These are phyloP conservation scores for Phtheirospermum japonicum DNA, from an alignment of 257 asterid species.

Conservation along the genomic window DNA sequence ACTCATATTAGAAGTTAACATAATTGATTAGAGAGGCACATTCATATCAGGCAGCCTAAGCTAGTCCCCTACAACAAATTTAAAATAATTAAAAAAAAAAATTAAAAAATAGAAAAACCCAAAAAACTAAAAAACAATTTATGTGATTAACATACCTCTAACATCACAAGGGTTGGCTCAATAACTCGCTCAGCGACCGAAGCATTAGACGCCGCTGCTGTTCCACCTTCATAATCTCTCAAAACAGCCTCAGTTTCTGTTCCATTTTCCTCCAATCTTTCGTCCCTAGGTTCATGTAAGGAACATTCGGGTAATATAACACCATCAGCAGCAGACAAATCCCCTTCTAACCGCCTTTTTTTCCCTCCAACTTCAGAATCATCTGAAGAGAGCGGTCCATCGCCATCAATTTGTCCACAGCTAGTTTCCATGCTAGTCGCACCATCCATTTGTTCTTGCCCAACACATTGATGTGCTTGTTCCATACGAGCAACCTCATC, in stretches of 20 bases:
- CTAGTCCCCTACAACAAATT: no score
- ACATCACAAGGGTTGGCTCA: slow-evolving; percentile 97
- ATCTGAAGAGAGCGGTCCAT: slow-evolving; percentile 54
- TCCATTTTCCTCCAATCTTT: slow-evolving; percentile 55
- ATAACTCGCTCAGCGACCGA: slow-evolving; percentile 86
- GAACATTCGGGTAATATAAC: slow-evolving; percentile 48
- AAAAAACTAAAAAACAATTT: slow-evolving; percentile 4
- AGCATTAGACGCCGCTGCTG: slow-evolving; percentile 70
- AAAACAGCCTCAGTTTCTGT: slow-evolving; percentile 45
- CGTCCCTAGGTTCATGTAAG: slow-evolving; percentile 61
- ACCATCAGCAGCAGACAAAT: slow-evolving; percentile 66
- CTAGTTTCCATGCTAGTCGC: slow-evolving; percentile 78
- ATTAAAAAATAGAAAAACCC: no score
- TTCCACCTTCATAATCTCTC: slow-evolving; percentile 67
- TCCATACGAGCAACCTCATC: slow-evolving; percentile 57
- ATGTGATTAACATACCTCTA: slow-evolving; percentile 64
- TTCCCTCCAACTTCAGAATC: slow-evolving; percentile 81
- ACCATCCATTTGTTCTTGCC: slow-evolving; percentile 62
- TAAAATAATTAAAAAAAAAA: no score
- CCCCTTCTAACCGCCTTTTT: slow-evolving; percentile 78
- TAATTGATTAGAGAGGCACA: no score
- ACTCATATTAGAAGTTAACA: slow-evolving; percentile 5
- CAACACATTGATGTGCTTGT: slow-evolving; percentile 52
- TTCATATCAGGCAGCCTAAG: no score
- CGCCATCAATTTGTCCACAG: slow-evolving; percentile 45